These are phyloP conservation scores for Populus deltoides DNA, from an alignment of 345 rosid species.

Conservation along the genomic window DNA sequence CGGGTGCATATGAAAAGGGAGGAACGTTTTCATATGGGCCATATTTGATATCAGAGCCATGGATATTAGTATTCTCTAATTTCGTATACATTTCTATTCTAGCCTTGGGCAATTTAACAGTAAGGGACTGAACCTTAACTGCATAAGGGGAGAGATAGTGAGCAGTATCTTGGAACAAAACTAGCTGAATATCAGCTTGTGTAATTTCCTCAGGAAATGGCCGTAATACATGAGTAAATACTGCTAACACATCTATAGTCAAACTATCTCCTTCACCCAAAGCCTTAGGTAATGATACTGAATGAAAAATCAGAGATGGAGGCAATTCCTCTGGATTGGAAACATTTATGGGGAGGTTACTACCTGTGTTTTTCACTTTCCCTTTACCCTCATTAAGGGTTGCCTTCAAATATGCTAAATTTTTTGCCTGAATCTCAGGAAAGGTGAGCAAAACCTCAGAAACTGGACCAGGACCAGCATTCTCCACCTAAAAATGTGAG, in stretches of 20 bases:
- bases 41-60: conserved; percentile 80
- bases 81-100: conserved; percentile 80
- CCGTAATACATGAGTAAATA: conserved; percentile 54
- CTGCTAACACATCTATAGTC: conserved; percentile 58
- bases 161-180: conserved; percentile 73
- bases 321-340: conserved; percentile 53
- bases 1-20: conserved; percentile 61
- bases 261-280: conserved; percentile 58
- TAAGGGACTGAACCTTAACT: conserved; percentile 68
- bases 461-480: conserved; percentile 58
- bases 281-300: conserved; percentile 59
- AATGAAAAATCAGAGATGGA: conserved; percentile 49
- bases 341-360: conserved; percentile 44
- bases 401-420: conserved; percentile 66
- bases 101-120: conserved; percentile 62
- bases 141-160: conserved; percentile 71
- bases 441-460: conserved; percentile 67
- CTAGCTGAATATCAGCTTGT: conserved; percentile 87
- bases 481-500: conserved; percentile 48
- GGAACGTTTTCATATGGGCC: conserved; percentile 76
- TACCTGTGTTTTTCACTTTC: conserved; percentile 45
- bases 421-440: conserved; percentile 63
- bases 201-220: conserved; percentile 85
- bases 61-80: conserved; percentile 57
- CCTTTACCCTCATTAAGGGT: conserved; percentile 60